These are phyloP conservation scores for Peronospora destructor DNA, from an alignment of 352 stramenopile genomes.

Conservation along the genomic window DNA sequence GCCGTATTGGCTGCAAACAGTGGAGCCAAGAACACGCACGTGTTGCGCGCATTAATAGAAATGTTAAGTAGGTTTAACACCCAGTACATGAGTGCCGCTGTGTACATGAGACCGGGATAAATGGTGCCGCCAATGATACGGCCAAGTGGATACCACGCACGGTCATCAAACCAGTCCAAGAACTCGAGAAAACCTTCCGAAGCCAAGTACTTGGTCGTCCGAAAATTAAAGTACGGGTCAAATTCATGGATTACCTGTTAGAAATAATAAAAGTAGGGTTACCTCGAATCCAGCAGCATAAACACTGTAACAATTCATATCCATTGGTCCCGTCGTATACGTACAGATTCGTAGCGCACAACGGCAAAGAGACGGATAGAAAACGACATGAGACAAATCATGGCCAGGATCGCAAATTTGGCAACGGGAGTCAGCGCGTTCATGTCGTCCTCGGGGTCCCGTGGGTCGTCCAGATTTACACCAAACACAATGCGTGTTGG, in stretches of 20 bases:
- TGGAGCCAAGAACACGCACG: conserved; percentile 88
- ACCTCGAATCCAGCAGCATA: too few species aligned
- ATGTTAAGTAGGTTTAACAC: conserved; percentile 88
- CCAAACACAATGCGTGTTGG: conserved; percentile 41
- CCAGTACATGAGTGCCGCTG: conserved; percentile 85
- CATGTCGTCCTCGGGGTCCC: conserved; percentile 64
- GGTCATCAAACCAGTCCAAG: conserved; percentile 97
- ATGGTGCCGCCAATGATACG: conserved; percentile 91
- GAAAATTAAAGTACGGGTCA: conserved; percentile 98
- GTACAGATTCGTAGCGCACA: conserved; percentile 88
- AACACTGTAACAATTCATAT: background rate
- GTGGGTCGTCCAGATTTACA: conserved; percentile 47
- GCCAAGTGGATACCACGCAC: conserved; percentile 89
- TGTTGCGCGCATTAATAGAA: conserved; percentile 89
- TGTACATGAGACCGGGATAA: conserved; percentile 91
- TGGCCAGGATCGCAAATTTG: conserved; percentile 87
- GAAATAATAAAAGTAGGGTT: too few species aligned
- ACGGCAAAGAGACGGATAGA: conserved; percentile 90
- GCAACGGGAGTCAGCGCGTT: conserved; percentile 68
- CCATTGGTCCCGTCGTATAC: conserved; percentile 16
- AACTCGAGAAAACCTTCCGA: conserved; percentile 94
- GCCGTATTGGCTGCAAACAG: conserved; percentile 87
- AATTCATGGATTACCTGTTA: conserved; percentile 86
- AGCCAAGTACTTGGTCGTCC: conserved; percentile 94
- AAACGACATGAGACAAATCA: conserved; percentile 92